Base-by-base conservation (phyloP, 1,139 yeast species). In the Candida sanyaensis region DNA sequence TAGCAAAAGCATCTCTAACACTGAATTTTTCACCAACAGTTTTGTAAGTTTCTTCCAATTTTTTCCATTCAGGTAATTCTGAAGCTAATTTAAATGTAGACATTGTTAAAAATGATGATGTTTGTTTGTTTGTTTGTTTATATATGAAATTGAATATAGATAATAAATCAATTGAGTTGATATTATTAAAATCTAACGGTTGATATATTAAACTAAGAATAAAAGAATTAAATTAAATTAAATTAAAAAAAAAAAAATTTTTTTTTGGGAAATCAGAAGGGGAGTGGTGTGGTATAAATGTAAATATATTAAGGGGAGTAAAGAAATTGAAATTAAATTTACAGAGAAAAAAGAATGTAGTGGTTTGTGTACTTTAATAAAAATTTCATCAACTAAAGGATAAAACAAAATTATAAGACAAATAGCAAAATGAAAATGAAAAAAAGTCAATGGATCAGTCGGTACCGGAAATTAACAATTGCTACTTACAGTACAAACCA, bases 11-110 rank as follows among this genome's bases (percentile, higher is more conserved):
- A 43, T 85, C 86, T 66, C 81, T 81, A 53, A 92, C 91, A 55
- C 85, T 79, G 68, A 90, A 79, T 46, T 74, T 61, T 68, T 86
- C 83, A 58, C 91, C 96, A 46, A 66, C 66, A 50, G 81, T 57
- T 57, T 87, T 83, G 76, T 84, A 88, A 57, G 88, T 72, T 50
- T 71, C 58, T 75, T 90, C 87, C 61, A 93, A 82, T 60, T 83
- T 73, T 59, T 84, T 78, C 96, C 96, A 93, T 47, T 97, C 86
- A 53, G 92, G 83, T 60, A 90, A 80, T 55, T 89, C 95, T 46
- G 85, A 62, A 45, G 96, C 80, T 65, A 84, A 79, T 59, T 84
- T 80, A 64, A 86, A 87, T 23, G 61, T 55, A 34, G 75, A 61
- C 73, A 69, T 69, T 30, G 46, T 55, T 27, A 11, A 10, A 4